Evolutionary conservation across 1,284 basidiomycete species (phyloP), one percentile per base, ranked within the genome.

Genomic region (Stygiomarasmius scandens): DNA sequence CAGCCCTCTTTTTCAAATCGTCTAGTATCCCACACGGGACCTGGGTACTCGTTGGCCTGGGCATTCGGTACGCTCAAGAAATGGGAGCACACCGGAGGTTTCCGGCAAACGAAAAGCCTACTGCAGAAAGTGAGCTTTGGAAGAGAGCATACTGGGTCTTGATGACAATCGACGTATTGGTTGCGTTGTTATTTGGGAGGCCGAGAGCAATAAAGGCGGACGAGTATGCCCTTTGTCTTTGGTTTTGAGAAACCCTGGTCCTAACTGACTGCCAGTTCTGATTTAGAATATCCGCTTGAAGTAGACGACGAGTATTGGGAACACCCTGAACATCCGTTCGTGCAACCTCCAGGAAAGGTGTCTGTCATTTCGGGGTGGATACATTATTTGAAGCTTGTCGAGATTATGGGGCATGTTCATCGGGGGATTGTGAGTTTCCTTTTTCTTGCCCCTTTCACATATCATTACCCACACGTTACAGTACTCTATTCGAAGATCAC

Each of bases 71-170:
- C 19, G 75, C 77, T 0, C 70, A 74, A 47, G 73, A 74, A 49
- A 66, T 71, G 14, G 71, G 73, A 11, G 71, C 68, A 16, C 72
- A 75, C 48, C 57, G 53, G 14, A 12, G 16, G 5, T 19, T 32
- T 10, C 45, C 34, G 27, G 29, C 38, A 20, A 46, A 48, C 19
- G 3, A 47, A 20, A 49, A 53, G 22, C 60, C 59, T 22, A 63
- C 64, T n/a, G 59, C 63, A 3, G 69, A 80, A 49, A 70, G 77
- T 51, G 80, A 83, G 58, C 67, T 81, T n/a, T 80, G 77, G 68
- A 80, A 78, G 62, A 77, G 83, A 12, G 78, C 78, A 0, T 84
- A 83, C 64, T 81, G 79, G 80, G 64, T 67, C 14, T 65, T 75
- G 22, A 64, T 73, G 9, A 65, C 64, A 19, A 58, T 71, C 19